Conservation (phyloP, 2,329 filamentous ascomycete genomes). For the Cladosporium velox region DNA sequence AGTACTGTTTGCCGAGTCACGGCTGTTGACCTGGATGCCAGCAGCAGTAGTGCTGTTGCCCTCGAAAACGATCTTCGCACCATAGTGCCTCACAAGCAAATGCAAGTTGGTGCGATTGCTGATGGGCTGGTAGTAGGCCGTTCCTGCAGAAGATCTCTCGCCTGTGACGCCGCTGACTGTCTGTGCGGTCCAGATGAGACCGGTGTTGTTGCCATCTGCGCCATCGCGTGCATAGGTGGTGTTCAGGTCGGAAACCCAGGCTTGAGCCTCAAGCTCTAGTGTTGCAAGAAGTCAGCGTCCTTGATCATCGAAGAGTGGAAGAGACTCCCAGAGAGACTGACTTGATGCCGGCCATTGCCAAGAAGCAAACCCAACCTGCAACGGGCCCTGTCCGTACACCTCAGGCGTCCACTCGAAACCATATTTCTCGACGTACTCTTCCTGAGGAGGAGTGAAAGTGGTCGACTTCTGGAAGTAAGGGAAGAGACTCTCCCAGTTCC, state of each 20-base stretch:
- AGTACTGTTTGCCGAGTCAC: not conserved
- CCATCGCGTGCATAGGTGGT: not conserved
- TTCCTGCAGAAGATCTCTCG: conserved; percentile 42
- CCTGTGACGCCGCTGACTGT: conserved; percentile 10
- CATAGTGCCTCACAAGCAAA: conserved; percentile 33
- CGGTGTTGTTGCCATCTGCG: conserved; percentile 7
- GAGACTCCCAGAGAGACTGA: not conserved
- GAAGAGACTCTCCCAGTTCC: conserved; percentile 42
- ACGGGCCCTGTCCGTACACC: conserved; percentile 3
- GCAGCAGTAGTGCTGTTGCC: conserved; percentile 1
- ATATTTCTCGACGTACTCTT: conserved; percentile 9
- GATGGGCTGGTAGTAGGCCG: conserved; percentile 14
- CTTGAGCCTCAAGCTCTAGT: conserved; percentile 7
- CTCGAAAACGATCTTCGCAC: conserved; percentile 1
- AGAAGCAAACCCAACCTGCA: conserved; percentile 17
- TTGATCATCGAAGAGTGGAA: not conserved
- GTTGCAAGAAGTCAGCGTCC: not conserved
- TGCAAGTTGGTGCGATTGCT: conserved; percentile 30
- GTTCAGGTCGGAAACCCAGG: not conserved
- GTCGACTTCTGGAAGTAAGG: conserved; percentile 40
- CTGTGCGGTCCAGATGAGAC: conserved; percentile 12
- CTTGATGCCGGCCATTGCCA: conserved; percentile 16
- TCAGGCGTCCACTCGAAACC: conserved; percentile 16
- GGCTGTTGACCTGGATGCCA: not conserved
- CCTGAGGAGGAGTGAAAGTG: conserved; percentile 5